Base-by-base conservation (phyloP, 164 flowering plant genomes). In the Sextonia rubra region DNA sequence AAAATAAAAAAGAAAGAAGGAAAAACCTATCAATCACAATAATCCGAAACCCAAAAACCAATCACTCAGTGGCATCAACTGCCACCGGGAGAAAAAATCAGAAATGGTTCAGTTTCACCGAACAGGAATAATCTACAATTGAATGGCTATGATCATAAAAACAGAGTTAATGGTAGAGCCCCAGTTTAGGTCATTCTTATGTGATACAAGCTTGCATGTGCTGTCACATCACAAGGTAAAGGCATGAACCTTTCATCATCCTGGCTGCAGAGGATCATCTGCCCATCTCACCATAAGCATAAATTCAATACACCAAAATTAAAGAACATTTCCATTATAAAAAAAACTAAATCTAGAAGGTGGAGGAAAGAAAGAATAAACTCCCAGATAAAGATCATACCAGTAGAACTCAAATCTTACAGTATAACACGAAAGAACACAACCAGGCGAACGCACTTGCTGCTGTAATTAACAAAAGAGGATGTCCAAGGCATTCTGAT, bases 341-440 rank as follows among this genome's bases (percentile, higher is more conserved):
- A 37, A 37, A 52, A 52, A 52, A 52, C 6, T 15, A 52, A 52
- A 52, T 52, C 58, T 20, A 52, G 58, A 52, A 52, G 14, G 17
- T 14, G 17, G n/a, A 52, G 44, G 44, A 37, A 8, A 37, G 44
- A 9, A 37, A 37, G 44, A 37, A 37, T 8, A 61, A 44, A 24
- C 32, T 17, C 66, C 20, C 27, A 49, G 69, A 61, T 30, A 37
- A 18, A n/a, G 69, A 44, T 48, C 52, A 64, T 64, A 65, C 67
- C 66, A 55, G 55, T 22, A 65, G 22, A 77, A 12, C 18, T 60
- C 64, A 12, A 52, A 66, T 65, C 67, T 72, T 78, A 78, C 75
- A 78, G 78, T 30, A 78, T 76, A 12, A 76, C 78, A 68, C 78
- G 78, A 47, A 71, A 76, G 75, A 76, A 71, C n/a, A 76, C 78